Percentiles rank a stretch among this genome's conserved stretches.
Evolutionary conservation across 768 basidiomycete species (phyloP).

Genomic region (Lactifluus rugatus): DNA sequence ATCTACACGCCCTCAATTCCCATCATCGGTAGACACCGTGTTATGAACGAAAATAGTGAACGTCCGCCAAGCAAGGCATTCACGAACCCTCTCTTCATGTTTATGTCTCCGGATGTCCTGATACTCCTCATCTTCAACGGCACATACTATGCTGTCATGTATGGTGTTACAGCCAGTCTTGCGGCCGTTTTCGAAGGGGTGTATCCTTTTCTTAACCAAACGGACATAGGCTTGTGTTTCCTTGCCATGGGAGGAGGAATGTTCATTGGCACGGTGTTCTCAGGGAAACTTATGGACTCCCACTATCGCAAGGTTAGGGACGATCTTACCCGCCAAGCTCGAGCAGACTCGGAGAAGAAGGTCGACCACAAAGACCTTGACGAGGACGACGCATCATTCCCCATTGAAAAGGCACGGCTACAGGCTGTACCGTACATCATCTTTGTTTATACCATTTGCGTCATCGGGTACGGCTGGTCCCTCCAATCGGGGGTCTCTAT

Average conservation of each 20-base stretch:
- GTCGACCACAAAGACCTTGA: conserved; percentile 20
- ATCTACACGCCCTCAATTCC: conserved; percentile 29
- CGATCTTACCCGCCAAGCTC: conserved; percentile 17
- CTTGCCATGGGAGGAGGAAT: conserved; percentile 68
- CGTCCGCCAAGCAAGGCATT: conserved; percentile 29
- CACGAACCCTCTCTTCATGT: conserved; percentile 46
- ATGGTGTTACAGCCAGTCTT: conserved; percentile 49
- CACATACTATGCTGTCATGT: conserved; percentile 45
- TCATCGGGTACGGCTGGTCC: conserved; percentile 54
- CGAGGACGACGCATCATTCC: conserved; percentile 36
- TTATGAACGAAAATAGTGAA: not conserved
- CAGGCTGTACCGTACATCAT: conserved; percentile 36
- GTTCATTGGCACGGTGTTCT: conserved; percentile 45
- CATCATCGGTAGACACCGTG: conserved; percentile 21
- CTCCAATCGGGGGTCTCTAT: conserved; percentile 39
- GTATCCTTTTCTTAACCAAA: conserved; percentile 53
- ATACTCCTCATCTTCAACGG: conserved; percentile 46
- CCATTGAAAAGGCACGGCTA: conserved; percentile 51
- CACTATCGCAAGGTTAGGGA: conserved; percentile 44
- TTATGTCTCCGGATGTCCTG: conserved; percentile 47
- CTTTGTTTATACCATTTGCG: conserved; percentile 31
- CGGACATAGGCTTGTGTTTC: conserved; percentile 68
- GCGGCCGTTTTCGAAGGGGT: conserved; percentile 48
- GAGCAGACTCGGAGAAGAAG: conserved; percentile 21
- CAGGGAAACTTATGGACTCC: conserved; percentile 55